Base-by-base conservation (phyloP, 169 alveolate genomes). In the Babesia ovis region DNA sequence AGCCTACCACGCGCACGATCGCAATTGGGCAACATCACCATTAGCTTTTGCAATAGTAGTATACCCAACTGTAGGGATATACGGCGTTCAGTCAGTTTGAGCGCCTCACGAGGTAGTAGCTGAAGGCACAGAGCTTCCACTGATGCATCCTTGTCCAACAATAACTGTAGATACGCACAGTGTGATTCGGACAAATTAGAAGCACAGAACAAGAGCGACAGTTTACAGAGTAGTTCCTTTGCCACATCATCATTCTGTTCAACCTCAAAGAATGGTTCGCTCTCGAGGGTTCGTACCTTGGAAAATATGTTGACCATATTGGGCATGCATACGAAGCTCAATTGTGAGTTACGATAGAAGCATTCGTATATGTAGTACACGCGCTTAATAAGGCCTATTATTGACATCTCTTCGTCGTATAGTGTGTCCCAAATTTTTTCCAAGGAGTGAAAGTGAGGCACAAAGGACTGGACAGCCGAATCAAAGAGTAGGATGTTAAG, bases 21-120 rank as follows among this genome's bases (percentile, higher is more conserved):
- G 39, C 37, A 69, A 43, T 79, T 79, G 29, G 87, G 87, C 42
- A 79, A 14, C 34, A 50, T 58, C 8, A 23, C 61, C 57, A 79
- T 55, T 18, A 71, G 54, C 23, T 43, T 42, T 48, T 60, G 50
- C 20, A 79, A 32, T 0, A 79, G n/a, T 53, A 43, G 27, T 0
- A 69, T 71, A 16, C 77, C 87, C 14, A 79, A 73, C 46, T 79
- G 87, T 50, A 79, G 41, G 45, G 77, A 60, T 0, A 79, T 9
- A 12, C 83, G 64, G 25, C 87, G 23, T 53, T 79, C 82, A 25
- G 51, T n/a, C 35, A 79, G 50, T 32, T 55, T 70, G 64, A 79
- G 31, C 4, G 84, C 56, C 46, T 79, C 74, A n/a, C 20, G 34
- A 1, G 87, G 87, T 41, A 79, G 34, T 5, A 48, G 41, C 39